A percentile compares a stretch with the other conserved stretches of the same genome.
phyloP scores from a whole-genome alignment of 371 early-diverging fungal genomes.

The Lichtheimia ramosa region DNA sequence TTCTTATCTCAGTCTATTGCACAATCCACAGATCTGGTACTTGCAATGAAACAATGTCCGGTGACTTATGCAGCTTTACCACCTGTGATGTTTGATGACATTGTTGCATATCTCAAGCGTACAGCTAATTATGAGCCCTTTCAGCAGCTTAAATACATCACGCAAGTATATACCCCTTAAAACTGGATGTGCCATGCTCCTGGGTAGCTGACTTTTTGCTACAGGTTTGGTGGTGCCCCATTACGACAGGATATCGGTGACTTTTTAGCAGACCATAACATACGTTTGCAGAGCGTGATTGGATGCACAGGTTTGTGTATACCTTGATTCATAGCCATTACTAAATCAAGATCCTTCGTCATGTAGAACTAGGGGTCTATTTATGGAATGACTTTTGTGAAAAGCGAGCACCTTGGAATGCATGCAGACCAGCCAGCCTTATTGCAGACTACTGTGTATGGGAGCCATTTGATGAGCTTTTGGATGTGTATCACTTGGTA shows the following conservation, averaged over 20 bases:
- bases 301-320: constrained; percentile 12
- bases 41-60: not conserved
- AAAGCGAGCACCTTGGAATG: constrained; percentile 3
- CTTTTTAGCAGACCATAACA: not conserved
- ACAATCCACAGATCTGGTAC: not conserved
- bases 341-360: not conserved
- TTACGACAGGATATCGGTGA: constrained; percentile 4
- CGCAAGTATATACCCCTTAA: too few species aligned
- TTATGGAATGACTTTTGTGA: not conserved
- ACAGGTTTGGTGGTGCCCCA: constrained; percentile 9
- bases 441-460: not conserved
- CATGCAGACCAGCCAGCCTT: not conserved
- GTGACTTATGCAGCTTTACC: constrained; percentile 5
- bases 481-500: constrained; percentile 1
- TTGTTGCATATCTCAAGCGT: not conserved
- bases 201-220: not conserved
- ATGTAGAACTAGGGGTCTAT: not conserved
- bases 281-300: constrained; percentile 1
- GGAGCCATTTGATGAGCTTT: constrained; percentile 8
- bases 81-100: constrained; percentile 8
- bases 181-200: too few species aligned
- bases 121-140: too few species aligned
- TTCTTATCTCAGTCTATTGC: not conserved
- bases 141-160: too few species aligned
- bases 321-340: not conserved